Evolutionary conservation across 2,329 filamentous ascomycete genomes (phyloP), one percentile per base, ranked within the genome.

Genomic region (Arachnomyces sp.): DNA sequence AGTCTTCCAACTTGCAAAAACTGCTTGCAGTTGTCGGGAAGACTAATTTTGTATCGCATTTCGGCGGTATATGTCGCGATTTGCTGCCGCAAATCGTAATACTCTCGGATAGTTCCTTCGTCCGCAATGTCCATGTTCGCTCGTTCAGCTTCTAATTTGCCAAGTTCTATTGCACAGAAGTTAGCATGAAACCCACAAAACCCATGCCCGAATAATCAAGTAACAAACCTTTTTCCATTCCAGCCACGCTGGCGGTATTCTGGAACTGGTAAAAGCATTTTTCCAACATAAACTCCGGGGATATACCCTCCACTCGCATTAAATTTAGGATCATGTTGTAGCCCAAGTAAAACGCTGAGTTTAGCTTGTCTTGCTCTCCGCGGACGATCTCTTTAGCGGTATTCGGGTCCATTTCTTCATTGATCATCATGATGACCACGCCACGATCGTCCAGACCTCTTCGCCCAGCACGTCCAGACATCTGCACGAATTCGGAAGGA

Each of bases 351-450:
- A 98, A 98, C 1, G 92, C 92, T 3, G 92, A 96, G 66, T 96
- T 96, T 21, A 98, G 80, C 51, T 89, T 88, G 63, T 98, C 93
- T 62, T 98, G 92, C 57, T 95, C 85, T 51, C 92, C 92, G 39
- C 92, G 87, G 9, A 98, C 92, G 52, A 98, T 95, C 48, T 86
- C 82, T 65, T 94, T 94, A 31, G 92, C 90, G n/a, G 84, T 81
- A 2, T 86, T 80, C 1, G 92, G 92, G 56, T 98, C 92, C 70
- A 98, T 90, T 67, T 92, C 87, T 62, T 93, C 86, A 57, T 93
- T 84, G 46, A 98, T 85, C 90, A 98, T 96, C 87, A 98, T 96
- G 61, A 98, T 96, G 52, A 98, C 92, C 52, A 96, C 93, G 75
- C 92, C 92, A 50, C 92, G 84, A 47, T 95, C 89, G 68, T 98